These are phyloP conservation scores for Phytophthora pluvialis DNA, from an alignment of 352 stramenopile species.

Conservation along the genomic window DNA sequence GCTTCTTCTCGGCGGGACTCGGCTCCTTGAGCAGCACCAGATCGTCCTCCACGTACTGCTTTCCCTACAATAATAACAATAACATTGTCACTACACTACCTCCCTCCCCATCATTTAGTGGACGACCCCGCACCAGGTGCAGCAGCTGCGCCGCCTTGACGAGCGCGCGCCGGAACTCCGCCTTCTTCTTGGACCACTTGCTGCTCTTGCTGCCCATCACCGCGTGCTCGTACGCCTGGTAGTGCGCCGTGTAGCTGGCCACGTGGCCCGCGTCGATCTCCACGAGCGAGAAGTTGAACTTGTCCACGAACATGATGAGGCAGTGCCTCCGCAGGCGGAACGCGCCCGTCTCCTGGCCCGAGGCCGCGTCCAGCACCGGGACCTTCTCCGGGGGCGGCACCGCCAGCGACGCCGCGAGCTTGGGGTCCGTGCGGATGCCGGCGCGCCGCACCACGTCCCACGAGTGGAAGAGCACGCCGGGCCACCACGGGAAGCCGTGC, in stretches of 20 bases:
- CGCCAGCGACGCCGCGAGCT: conserved; percentile 34
- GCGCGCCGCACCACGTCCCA: conserved; percentile 57
- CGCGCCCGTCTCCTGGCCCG: conserved; percentile 34
- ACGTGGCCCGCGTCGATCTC: conserved; percentile 47
- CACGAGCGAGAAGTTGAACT: conserved; percentile 63
- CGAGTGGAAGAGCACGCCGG: conserved; percentile 71
- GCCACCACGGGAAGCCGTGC: conserved; percentile 78
- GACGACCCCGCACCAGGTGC: conserved; percentile 45
- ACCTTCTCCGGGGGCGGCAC: conserved; percentile 51
- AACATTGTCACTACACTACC: background rate
- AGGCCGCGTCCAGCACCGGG: conserved; percentile 18
- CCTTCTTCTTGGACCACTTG: conserved; percentile 31
- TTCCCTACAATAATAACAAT: conserved; percentile 33
- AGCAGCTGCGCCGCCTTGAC: conserved; percentile 45
- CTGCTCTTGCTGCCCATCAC: conserved; percentile 35
- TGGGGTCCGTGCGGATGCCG: conserved; percentile 50
- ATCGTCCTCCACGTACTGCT: conserved; percentile 40
- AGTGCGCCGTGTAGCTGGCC: conserved; percentile 62
- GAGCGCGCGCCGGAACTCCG: conserved; percentile 44
- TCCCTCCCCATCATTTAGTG: background rate
- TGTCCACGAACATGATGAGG: conserved; percentile 73
- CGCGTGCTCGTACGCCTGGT: conserved; percentile 38
- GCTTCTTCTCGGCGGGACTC: conserved; percentile 41
- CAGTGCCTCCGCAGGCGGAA: conserved; percentile 38
- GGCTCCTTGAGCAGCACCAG: conserved; percentile 43